Evolutionary conservation across 106 monocot genomes (phyloP).

Genomic region (Posidonia australis): DNA sequence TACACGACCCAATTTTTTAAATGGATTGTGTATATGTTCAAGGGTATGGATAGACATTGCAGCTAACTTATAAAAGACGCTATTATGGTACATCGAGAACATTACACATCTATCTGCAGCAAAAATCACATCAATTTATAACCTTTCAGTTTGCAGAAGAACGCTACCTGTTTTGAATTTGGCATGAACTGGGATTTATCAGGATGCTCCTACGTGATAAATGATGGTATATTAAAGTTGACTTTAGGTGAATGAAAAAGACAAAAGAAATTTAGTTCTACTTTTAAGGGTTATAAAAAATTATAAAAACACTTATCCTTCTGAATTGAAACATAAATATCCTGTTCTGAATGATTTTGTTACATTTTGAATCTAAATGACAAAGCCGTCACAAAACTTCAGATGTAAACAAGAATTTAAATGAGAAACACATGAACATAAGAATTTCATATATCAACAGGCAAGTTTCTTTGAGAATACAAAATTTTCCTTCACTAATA

Average conservation of each 20-base stretch:
- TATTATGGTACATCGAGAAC: too few species aligned
- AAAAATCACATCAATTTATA: too few species aligned
- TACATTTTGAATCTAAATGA: not conserved
- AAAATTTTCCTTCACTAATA: not conserved
- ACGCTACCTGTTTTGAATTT: slow-evolving; percentile 73
- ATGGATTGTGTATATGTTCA: too few species aligned
- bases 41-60: too few species aligned
- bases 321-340: too few species aligned
- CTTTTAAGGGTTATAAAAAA: not conserved
- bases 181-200: slow-evolving; percentile 92
- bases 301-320: too few species aligned
- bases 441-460: not conserved
- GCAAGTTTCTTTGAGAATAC: not conserved
- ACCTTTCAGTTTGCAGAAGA: too few species aligned
- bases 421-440: not conserved
- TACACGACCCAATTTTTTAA: too few species aligned
- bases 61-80: too few species aligned
- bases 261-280: not conserved
- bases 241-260: not conserved
- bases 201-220: slow-evolving; percentile 75
- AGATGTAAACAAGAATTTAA: not conserved
- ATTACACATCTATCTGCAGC: too few species aligned
- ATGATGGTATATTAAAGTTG: not conserved
- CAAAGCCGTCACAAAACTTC: not conserved
- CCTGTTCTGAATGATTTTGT: not conserved